Percentiles rank a stretch among this genome's conserved stretches.
phyloP scores from a whole-genome alignment of 805 yeast species.

The Brettanomyces bruxellensis region DNA sequence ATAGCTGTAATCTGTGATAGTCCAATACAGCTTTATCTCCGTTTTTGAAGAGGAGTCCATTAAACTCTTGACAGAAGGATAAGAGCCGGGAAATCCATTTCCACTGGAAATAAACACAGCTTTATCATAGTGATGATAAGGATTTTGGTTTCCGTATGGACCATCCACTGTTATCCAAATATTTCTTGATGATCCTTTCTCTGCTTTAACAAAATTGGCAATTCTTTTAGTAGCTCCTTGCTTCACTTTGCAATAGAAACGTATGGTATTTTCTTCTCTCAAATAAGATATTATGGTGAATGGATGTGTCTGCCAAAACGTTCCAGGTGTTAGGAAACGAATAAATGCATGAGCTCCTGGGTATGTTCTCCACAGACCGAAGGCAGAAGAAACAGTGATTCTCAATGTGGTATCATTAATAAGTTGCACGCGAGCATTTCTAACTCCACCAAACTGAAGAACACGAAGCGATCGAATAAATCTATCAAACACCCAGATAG shows the following conservation, averaged over 20 bases:
- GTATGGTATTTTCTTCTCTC: constrained; percentile 23
- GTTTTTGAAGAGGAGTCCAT: constrained; percentile 24
- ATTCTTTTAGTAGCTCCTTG: constrained; percentile 48
- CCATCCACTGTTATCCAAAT: constrained; percentile 49
- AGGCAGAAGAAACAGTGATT: constrained; percentile 28
- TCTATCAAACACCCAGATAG: constrained; percentile 49
- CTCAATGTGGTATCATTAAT: constrained; percentile 39
- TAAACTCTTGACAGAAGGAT: constrained; percentile 30
- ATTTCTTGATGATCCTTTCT: constrained; percentile 18
- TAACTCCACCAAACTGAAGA: constrained; percentile 4
- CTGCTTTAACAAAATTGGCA: constrained; percentile 19
- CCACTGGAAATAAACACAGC: constrained; percentile 65
- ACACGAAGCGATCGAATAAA: constrained; percentile 34
- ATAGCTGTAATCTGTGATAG: constrained; percentile 42
- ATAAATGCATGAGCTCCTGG: constrained; percentile 58
- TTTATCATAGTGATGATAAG: constrained; percentile 42
- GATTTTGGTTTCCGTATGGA: constrained; percentile 56
- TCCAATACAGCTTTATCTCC: constrained; percentile 51
- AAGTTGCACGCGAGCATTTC: constrained; percentile 21
- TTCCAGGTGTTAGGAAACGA: constrained; percentile 41
- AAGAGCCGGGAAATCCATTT: constrained; percentile 59
- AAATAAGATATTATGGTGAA: constrained; percentile 44
- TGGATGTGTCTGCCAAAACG: constrained; percentile 55
- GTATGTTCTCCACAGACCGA: constrained; percentile 32
- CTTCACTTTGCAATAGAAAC: constrained; percentile 41